phyloP scores from a whole-genome alignment of 768 basidiomycete species.

The Termitomyces titanicus region DNA sequence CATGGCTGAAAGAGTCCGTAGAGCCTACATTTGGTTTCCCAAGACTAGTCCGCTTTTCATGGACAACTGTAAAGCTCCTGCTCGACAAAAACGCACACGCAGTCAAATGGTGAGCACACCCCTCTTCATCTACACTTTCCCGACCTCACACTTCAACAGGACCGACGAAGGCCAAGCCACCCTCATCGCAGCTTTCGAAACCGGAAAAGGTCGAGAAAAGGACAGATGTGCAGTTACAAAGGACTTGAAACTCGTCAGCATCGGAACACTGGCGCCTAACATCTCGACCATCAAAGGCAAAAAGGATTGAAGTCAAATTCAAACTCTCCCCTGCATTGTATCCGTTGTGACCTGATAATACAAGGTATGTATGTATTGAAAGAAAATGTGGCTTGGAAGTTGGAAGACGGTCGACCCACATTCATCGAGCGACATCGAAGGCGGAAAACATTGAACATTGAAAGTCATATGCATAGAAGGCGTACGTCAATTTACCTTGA shows the following conservation, averaged over 20 bases:
- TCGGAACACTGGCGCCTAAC: too few relatives aligned
- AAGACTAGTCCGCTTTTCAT: conserved; percentile 86
- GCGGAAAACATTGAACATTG: too few relatives aligned
- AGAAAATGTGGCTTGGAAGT: too few relatives aligned
- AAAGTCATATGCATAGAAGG: too few relatives aligned
- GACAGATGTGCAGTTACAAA: conserved; percentile 68
- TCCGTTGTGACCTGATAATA: too few relatives aligned
- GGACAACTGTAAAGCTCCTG: conserved; percentile 87
- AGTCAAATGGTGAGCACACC: conserved; percentile 67
- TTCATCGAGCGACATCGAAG: too few relatives aligned
- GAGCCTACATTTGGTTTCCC: conserved; percentile 94
- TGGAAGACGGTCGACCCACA: too few relatives aligned
- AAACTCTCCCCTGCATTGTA: too few relatives aligned
- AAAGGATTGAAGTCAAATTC: too few relatives aligned
- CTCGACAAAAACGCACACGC: conserved; percentile 78
- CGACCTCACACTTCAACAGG: conserved; percentile 39
- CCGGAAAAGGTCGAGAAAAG: conserved; percentile 67
- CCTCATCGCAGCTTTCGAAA: conserved; percentile 71
- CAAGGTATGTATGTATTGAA: too few relatives aligned
- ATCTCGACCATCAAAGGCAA: too few relatives aligned
- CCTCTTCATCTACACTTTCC: neutral
- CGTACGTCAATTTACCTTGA: too few relatives aligned
- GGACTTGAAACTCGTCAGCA: conserved; percentile 68
- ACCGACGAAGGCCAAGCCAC: conserved; percentile 80
- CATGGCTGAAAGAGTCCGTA: conserved; percentile 73